Base-by-base conservation (phyloP, 208 protist genomes). In the Leishmania gerbilli region DNA sequence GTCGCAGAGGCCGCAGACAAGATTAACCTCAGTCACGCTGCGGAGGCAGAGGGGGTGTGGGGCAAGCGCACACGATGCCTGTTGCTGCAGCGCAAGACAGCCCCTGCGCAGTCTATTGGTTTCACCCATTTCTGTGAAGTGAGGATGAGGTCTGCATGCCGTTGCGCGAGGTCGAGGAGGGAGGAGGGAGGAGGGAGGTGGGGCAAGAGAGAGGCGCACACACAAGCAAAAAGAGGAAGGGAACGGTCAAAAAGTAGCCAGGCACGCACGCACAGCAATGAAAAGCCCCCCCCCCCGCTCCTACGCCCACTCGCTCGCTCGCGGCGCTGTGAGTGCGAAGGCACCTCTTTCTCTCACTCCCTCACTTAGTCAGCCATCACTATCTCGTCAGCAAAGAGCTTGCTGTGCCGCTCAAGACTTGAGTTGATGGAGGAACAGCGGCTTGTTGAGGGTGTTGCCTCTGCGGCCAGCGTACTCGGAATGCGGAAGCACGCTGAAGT, bases 401-500 rank as follows among this genome's bases (percentile, higher is more conserved):
- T 9, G 31, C 27, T 4, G 55, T 74, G 69, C 21, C 69, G 68
- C 58, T 79, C 76, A 77, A 56, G 85, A 72, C 37, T 74, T 68
- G 19, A 89, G 76, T 55, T 83, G 78, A 80, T 96, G 92, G 37
- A 88, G 81, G 74, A 88, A 96, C 27, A 96, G 78, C 19, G 91
- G 90, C 62, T 87, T 88, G 56, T 93, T 85, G n/a, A 92, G 69
- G 7, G 56, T 67, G 42, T 84, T 80, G 34, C 84, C 82, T 71
- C 71, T 81, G 72, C 51, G 75, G 27, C 85, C 84, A n/a, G 86
- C 89, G 53, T 93, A 95, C 62, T 79, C 45, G 19, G 92, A 90
- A 74, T 91, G 84, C 1, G 92, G 92, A 19, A 96, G 81, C 71
- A 95, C 90, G 15, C 83, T 81, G 80, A 92, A 95, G 79, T 88